phyloP scores from a whole-genome alignment of 768 basidiomycete genomes.

The Hortiboletus flavorubellus region DNA sequence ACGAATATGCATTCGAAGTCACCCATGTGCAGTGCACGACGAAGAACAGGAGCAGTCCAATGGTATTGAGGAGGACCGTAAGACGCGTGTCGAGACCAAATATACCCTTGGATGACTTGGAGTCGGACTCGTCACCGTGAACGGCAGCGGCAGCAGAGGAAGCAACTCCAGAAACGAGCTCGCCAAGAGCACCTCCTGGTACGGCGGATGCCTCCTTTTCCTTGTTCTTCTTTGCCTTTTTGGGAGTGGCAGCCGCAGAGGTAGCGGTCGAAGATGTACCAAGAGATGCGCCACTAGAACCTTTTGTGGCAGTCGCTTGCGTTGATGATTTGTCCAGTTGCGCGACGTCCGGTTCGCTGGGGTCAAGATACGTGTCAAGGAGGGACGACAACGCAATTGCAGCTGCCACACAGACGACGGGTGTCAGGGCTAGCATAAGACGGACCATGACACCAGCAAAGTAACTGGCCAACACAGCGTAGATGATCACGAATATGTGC shows the following conservation, averaged over 20 bases:
- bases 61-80: slow-evolving; percentile 67
- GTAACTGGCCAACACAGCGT: slow-evolving; percentile 93
- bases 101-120: slow-evolving; percentile 51
- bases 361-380: slow-evolving; percentile 88
- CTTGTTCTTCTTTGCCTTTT: slow-evolving; percentile 58
- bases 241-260: slow-evolving; percentile 27
- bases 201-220: slow-evolving; percentile 45
- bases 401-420: slow-evolving; percentile 91
- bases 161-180: slow-evolving; percentile 40
- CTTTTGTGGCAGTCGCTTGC: background rate
- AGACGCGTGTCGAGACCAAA: slow-evolving; percentile 84
- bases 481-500: slow-evolving; percentile 98
- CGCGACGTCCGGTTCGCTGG: slow-evolving; percentile 55
- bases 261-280: slow-evolving; percentile 26
- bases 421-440: slow-evolving; percentile 95
- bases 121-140: background rate
- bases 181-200: slow-evolving; percentile 36
- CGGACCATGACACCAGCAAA: slow-evolving; percentile 99
- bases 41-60: slow-evolving; percentile 82
- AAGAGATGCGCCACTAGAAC: slow-evolving; percentile 18
- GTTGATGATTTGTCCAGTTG: slow-evolving; percentile 8
- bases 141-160: slow-evolving; percentile 31
- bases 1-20: slow-evolving; percentile 92
- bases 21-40: slow-evolving; percentile 98
- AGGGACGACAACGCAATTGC: slow-evolving; percentile 89